Evolutionary conservation across 139 green algal species (phyloP).

Genomic region (Volvox africanus): DNA sequence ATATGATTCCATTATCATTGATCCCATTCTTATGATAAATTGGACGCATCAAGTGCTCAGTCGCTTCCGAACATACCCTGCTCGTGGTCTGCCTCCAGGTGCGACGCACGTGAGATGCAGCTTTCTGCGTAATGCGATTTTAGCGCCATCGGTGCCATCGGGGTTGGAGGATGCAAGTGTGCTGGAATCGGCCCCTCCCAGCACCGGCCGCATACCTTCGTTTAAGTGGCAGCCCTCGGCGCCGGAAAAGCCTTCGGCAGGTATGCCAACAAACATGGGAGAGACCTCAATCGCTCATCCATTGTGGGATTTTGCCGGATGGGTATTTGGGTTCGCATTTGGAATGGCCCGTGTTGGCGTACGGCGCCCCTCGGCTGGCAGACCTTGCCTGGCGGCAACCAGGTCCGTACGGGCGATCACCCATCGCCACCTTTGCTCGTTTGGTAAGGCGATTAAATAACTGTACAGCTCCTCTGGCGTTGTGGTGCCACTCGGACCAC

Average conservation of each 20-base stretch:
- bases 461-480: too few relatives aligned
- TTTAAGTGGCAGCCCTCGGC: not conserved
- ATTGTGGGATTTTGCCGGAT: too few relatives aligned
- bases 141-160: not conserved
- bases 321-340: too few relatives aligned
- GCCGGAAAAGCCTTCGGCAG: not conserved
- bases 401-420: too few relatives aligned
- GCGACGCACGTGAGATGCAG: not conserved
- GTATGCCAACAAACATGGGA: not conserved
- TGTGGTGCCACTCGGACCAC: too few relatives aligned
- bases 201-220: not conserved
- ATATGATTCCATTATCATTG: not conserved
- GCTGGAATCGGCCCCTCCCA: not conserved
- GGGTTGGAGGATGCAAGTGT: not conserved
- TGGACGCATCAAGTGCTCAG: not conserved
- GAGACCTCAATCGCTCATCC: too few relatives aligned
- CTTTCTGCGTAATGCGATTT: not conserved
- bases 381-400: too few relatives aligned
- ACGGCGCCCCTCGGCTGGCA: too few relatives aligned
- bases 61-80: not conserved
- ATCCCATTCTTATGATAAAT: not conserved
- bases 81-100: not conserved
- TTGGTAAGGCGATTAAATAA: too few relatives aligned
- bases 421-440: too few relatives aligned
- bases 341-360: too few relatives aligned